Percentiles rank a stretch among this genome's conserved stretches.
These are phyloP conservation scores for Solanum phureja DNA, from an alignment of 257 asterid species.

Conservation along the genomic window DNA sequence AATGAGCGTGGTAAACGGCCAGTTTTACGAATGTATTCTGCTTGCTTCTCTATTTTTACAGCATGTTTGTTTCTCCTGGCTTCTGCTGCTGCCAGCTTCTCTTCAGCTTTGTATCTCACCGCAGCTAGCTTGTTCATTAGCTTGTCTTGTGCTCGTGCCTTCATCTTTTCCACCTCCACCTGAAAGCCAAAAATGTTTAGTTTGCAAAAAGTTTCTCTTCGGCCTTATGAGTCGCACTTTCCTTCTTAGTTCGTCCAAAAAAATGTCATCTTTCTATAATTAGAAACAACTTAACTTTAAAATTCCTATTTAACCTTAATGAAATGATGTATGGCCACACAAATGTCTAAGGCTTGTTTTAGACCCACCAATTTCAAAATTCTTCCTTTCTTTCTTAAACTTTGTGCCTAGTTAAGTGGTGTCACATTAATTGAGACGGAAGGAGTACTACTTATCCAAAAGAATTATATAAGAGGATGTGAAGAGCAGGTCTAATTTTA, in stretches of 20 bases:
- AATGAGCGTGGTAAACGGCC: slow-evolving; percentile 20
- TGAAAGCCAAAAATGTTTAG: not conserved
- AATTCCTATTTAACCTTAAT: not conserved
- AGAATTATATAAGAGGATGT: not conserved
- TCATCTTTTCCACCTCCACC: slow-evolving; percentile 30
- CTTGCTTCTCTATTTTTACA: slow-evolving; percentile 18
- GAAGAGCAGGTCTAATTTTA: not conserved
- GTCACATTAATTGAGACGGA: not conserved
- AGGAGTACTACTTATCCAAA: not conserved
- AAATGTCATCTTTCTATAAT: not conserved
- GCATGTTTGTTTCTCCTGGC: slow-evolving; percentile 10
- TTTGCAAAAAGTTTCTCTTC: not conserved
- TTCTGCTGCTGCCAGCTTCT: slow-evolving; percentile 13
- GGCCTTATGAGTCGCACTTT: not conserved
- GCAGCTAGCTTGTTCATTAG: slow-evolving; percentile 26
- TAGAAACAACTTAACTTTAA: not conserved
- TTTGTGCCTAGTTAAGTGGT: not conserved
- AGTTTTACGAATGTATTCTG: slow-evolving; percentile 26
- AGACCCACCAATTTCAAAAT: not conserved
- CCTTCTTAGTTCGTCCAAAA: not conserved
- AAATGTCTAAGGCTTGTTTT: too few species aligned
- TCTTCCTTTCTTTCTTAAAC: not conserved
- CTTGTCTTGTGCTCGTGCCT: slow-evolving; percentile 17
- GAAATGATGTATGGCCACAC: not conserved
- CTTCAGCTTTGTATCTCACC: slow-evolving; percentile 22